Evolutionary conservation across 257 asterid species (phyloP).

Genomic region (Nicotiana sylvestris): DNA sequence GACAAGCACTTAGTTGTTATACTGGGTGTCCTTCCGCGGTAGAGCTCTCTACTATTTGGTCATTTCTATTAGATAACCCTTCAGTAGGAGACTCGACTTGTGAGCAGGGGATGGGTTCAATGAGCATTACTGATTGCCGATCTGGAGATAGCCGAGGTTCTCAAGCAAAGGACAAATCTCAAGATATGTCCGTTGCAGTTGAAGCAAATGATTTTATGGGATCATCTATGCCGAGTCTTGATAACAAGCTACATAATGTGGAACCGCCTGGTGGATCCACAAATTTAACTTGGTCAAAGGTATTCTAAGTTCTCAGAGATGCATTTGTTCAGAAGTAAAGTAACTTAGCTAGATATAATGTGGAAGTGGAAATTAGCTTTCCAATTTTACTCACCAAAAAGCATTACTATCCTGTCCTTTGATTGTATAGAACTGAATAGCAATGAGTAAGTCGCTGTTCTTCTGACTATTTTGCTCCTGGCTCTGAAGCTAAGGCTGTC

Average conservation of each 20-base stretch:
- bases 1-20: slow-evolving; percentile 62
- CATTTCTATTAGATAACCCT: slow-evolving; percentile 50
- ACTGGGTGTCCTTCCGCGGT: slow-evolving; percentile 82
- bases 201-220: slow-evolving; percentile 35
- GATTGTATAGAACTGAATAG: neutral
- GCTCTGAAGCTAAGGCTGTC: neutral
- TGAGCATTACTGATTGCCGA: slow-evolving; percentile 42
- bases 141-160: slow-evolving; percentile 23
- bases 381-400: neutral
- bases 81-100: slow-evolving; percentile 39
- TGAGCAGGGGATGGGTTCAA: slow-evolving; percentile 55
- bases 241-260: slow-evolving; percentile 24
- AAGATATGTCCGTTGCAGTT: slow-evolving; percentile 23
- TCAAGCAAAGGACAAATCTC: slow-evolving; percentile 25
- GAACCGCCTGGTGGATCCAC: slow-evolving; percentile 39
- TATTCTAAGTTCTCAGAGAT: slow-evolving; percentile 11
- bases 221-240: slow-evolving; percentile 21
- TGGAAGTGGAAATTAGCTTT: neutral
- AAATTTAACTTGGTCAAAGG: slow-evolving; percentile 46
- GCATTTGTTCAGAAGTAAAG: neutral
- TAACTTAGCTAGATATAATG: neutral
- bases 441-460: neutral
- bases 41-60: slow-evolving; percentile 76
- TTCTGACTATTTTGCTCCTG: neutral
- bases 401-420: neutral